Base-by-base conservation (phyloP, 768 basidiomycete genomes). In the Pisolithus orientalis region DNA sequence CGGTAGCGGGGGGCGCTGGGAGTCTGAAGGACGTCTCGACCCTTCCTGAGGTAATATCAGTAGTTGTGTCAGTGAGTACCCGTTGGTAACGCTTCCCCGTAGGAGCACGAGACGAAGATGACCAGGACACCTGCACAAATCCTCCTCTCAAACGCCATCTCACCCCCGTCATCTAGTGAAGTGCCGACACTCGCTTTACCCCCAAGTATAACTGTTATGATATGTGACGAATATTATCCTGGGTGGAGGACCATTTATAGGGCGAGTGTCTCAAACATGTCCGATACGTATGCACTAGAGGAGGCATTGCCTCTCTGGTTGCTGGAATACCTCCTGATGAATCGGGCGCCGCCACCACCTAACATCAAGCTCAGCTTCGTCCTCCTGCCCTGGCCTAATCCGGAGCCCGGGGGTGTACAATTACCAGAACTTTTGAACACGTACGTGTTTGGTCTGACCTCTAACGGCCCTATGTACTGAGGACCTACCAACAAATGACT, bases 351-450 rank as follows among this genome's bases (percentile, higher is more conserved):
- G 13, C 57, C 76, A 27, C 61, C 74, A 0, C 79, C 82, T 14
- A 72, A 78, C 5, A 72, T 79, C 48, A 99, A 98, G 72, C 65
- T 97, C 42, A 90, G 92, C 59, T 99, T 98, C 64, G 81, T 95
- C 17, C 69, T 99, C 37, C 72, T 94, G 55, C 93, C 94, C 1
- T 89, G 81, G 80, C 72, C 69, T 2, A 77, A 71, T 53, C 79
- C 79, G 53, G 80, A 84, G 49, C 75, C 78, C 0, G 75, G 75
- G 28, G 75, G 68, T 28, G 79, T 87, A 54, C 73, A 75, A 55
- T 67, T 96, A 38, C 90, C 90, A 0, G 90, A 91, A 59, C 70
- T 97, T 51, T 74, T 95, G 53, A 91, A 90, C 63, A 83, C 84
- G 94, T 95, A 62, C 63, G 90, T 80, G 6, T 32, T 13, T 38